phyloP scores from a whole-genome alignment of 2,329 filamentous ascomycete species.

The Neodidymelliopsis sp. region DNA sequence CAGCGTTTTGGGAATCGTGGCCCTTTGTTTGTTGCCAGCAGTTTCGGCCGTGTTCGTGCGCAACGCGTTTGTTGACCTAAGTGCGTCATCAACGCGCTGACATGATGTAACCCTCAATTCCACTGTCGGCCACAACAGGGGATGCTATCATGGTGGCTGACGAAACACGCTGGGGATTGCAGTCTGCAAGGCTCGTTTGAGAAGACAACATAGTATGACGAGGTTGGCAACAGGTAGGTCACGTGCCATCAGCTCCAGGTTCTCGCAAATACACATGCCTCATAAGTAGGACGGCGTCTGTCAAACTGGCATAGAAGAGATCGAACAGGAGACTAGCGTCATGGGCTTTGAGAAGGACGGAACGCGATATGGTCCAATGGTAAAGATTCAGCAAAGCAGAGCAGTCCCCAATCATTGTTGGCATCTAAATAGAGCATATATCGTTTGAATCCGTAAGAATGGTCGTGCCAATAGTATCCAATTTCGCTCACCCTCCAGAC shows the following conservation, averaged over 20 bases:
- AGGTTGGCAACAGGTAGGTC: not conserved
- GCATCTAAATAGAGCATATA: no score
- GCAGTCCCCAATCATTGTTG: no score
- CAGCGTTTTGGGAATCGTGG: conserved; percentile 1
- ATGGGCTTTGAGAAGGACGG: no score
- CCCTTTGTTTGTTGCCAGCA: conserved; percentile 17
- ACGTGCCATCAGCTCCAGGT: no score
- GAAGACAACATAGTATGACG: not conserved
- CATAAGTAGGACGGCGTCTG: no score
- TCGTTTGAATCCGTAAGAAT: no score
- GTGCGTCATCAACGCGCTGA: conserved; percentile 20
- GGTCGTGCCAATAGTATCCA: not conserved
- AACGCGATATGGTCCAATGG: no score
- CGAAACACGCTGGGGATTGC: not conserved
- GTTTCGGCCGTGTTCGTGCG: conserved; percentile 13
- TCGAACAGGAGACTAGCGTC: no score
- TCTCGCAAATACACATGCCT: no score
- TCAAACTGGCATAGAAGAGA: no score
- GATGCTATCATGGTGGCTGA: not conserved
- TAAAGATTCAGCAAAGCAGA: no score
- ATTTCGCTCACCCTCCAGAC: not conserved
- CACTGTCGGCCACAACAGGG: not conserved
- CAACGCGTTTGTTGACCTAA: conserved; percentile 21
- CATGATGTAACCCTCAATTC: conserved; percentile 18
- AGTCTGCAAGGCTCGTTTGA: not conserved